Percentiles rank a stretch among this genome's conserved stretches.
Evolutionary conservation across 495 filamentous ascomycete genomes (phyloP).

Genomic region (Penicillium psychrofluorescens): DNA sequence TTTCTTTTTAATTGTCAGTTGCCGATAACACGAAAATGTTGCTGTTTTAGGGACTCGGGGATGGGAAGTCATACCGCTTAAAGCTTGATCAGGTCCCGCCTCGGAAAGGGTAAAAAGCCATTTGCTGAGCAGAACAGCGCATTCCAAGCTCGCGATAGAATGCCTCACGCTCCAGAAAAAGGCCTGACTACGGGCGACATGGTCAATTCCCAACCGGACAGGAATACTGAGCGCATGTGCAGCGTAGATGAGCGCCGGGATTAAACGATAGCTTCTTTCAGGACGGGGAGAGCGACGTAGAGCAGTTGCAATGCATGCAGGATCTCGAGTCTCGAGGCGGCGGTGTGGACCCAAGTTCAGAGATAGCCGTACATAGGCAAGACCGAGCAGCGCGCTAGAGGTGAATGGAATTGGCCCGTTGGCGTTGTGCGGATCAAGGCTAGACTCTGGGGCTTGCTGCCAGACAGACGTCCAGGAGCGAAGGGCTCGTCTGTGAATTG

Average conservation of each 20-base stretch:
- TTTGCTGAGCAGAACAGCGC: constrained; percentile 39
- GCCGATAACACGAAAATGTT: too few species aligned
- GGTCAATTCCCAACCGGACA: constrained; percentile 32
- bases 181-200: constrained; percentile 38
- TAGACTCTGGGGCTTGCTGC: constrained; percentile 38
- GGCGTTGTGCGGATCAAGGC: constrained; percentile 32
- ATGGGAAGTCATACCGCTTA: constrained; percentile 20
- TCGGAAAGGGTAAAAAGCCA: constrained; percentile 38
- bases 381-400: constrained; percentile 28
- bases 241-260: constrained; percentile 31
- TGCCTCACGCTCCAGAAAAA: constrained; percentile 45
- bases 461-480: constrained; percentile 34
- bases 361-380: constrained; percentile 33
- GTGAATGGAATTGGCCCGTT: constrained; percentile 37
- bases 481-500: constrained; percentile 21
- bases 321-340: constrained; percentile 31
- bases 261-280: constrained; percentile 29
- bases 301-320: constrained; percentile 23
- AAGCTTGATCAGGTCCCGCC: constrained; percentile 18
- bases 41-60: background rate
- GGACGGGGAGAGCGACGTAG: constrained; percentile 25
- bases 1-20: constrained; percentile 9
- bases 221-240: constrained; percentile 35
- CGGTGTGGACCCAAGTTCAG: constrained; percentile 30
- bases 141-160: constrained; percentile 41